These are phyloP conservation scores for Fusarium verticillioides DNA, from an alignment of 2,329 filamentous ascomycete species.

Conservation along the genomic window DNA sequence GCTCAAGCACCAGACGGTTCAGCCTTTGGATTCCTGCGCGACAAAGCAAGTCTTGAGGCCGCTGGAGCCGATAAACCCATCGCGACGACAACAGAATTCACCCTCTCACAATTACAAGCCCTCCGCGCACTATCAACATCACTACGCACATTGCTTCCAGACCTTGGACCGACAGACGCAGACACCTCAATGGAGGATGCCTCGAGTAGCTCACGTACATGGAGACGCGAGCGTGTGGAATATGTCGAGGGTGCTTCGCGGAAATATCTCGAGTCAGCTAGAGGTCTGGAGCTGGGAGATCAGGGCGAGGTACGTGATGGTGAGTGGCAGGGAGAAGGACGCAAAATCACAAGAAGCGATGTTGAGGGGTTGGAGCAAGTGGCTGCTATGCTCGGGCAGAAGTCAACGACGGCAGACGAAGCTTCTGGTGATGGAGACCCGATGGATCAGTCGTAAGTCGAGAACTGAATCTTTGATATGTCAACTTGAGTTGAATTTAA, in stretches of 20 bases:
- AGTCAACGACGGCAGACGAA: neutral
- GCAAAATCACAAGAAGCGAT: slow-evolving; percentile 61
- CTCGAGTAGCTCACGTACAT: slow-evolving; percentile 60
- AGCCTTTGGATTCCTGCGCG: slow-evolving; percentile 68
- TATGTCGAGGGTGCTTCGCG: slow-evolving; percentile 87
- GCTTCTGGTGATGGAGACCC: slow-evolving; percentile 26
- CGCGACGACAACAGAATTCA: slow-evolving; percentile 79
- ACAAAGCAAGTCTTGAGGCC: slow-evolving; percentile 61
- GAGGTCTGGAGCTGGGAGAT: slow-evolving; percentile 72
- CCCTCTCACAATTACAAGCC: slow-evolving; percentile 83
- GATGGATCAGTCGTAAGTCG: slow-evolving; percentile 46
- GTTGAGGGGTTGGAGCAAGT: slow-evolving; percentile 67
- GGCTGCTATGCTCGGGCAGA: slow-evolving; percentile 56
- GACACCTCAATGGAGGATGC: slow-evolving; percentile 47
- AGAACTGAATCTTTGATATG: neutral
- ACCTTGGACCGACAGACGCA: slow-evolving; percentile 57
- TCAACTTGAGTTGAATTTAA: neutral
- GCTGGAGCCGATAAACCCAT: slow-evolving; percentile 67
- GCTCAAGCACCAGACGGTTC: slow-evolving; percentile 22
- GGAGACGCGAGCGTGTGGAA: slow-evolving; percentile 76
- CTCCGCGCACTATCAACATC: slow-evolving; percentile 72
- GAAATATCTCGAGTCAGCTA: slow-evolving; percentile 77
- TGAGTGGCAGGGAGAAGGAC: slow-evolving; percentile 69
- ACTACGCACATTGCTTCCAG: slow-evolving; percentile 73
- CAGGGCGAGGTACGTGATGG: slow-evolving; percentile 72